Conservation (phyloP, 2,329 filamentous ascomycete genomes). For the Magnaporthiopsis poae region DNA sequence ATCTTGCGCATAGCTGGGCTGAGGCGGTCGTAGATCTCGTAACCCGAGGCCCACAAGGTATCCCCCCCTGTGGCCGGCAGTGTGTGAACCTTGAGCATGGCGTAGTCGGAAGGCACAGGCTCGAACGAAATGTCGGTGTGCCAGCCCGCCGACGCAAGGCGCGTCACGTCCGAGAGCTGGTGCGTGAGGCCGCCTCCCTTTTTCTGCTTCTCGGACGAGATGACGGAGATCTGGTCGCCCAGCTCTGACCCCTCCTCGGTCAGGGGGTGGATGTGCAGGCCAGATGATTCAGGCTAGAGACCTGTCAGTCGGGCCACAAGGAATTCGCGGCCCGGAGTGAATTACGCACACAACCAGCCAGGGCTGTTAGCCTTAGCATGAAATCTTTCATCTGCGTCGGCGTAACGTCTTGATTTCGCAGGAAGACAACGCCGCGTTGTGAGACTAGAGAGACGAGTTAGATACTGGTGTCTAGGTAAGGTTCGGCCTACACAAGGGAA, state of each 20-base stretch:
- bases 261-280: constrained; percentile 42
- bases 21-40: constrained; percentile 31
- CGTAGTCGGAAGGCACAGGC: constrained; percentile 35
- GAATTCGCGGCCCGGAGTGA: constrained; percentile 12
- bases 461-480: neutral
- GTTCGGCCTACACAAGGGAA: neutral
- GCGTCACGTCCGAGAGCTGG: constrained; percentile 11
- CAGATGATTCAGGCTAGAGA: constrained; percentile 33
- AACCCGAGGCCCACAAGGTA: constrained; percentile 33
- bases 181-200: constrained; percentile 10
- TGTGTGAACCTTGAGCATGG: constrained; percentile 32
- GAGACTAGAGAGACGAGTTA: constrained; percentile 26
- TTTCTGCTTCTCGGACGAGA: constrained; percentile 30
- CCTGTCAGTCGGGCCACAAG: constrained; percentile 12
- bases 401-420: constrained; percentile 35
- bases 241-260: constrained; percentile 11
- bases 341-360: constrained; percentile 30
- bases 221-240: constrained; percentile 36
- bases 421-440: constrained; percentile 39
- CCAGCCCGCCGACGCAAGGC: constrained; percentile 28
- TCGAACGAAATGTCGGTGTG: constrained; percentile 41
- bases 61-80: constrained; percentile 33
- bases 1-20: constrained; percentile 18
- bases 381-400: constrained; percentile 35
- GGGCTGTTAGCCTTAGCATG: constrained; percentile 31